Evolutionary conservation across 345 rosid genomes (phyloP), one percentile per base, ranked within the genome.

Genomic region (Corchorus olitorius): DNA sequence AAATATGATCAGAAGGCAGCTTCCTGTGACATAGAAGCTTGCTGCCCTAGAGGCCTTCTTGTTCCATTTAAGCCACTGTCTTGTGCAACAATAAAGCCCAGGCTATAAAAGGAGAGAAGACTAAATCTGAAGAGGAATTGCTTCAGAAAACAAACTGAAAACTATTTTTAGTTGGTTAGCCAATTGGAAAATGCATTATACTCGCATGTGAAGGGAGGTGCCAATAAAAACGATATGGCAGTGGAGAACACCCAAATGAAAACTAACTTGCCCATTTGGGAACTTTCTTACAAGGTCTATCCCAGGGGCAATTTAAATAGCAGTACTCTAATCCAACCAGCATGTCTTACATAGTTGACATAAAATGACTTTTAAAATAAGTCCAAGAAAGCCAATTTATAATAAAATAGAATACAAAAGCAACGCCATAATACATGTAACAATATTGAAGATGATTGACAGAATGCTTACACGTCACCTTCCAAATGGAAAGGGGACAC

Each of bases 401-500:
- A n/a, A 45, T 19, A 45, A 65, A 52, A 70, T 6, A 9, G 20
- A 15, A 2, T 9, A 72, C 50, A 55, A 54, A 66, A 43, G 27
- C 27, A 27, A 41, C 16, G 35, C 2, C 2, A 19, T 70, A 22
- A 43, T 43, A 65, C 27, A 58, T 50, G 70, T 43, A 37, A 70
- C 3, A 43, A 77, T 56, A 33, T 69, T 33, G 41, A 48, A 41
- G 9, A 35, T 9, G 59, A 77, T 69, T 68, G 75, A 86, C 12
- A 83, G 75, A 80, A 85, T 85, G 87, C 97, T 89, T 88, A 93
- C 91, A 88, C 85, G 84, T 89, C 89, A 95, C 98, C 98, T 95
- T 95, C 99, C 98, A 82, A 91, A 95, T 81, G 99, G 98, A 87
- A 87, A 87, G 12, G 99, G 95, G 70, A 95, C 83, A 76, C 97